Percentiles rank a stretch among this genome's conserved stretches.
phyloP scores from a whole-genome alignment of 2,329 filamentous ascomycete genomes.

The Aspergillus quadrilineatus region DNA sequence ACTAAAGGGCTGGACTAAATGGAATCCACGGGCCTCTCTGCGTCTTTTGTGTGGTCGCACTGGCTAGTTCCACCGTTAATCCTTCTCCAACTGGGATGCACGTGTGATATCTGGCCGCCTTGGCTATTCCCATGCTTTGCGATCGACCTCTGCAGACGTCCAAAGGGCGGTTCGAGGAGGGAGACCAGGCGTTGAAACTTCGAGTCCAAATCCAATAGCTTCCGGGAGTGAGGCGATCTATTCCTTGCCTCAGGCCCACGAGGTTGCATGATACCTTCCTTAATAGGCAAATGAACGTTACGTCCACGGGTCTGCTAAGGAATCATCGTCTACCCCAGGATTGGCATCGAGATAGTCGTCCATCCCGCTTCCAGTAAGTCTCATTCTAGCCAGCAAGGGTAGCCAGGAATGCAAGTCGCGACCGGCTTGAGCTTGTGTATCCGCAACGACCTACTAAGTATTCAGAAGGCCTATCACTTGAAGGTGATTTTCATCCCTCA shows the following conservation, averaged over 20 bases:
- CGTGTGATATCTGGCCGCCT: background rate
- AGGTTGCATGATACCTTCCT: background rate
- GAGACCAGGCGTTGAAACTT: background rate
- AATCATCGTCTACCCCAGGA: background rate
- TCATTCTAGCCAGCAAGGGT: background rate
- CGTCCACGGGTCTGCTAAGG: background rate
- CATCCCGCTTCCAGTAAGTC: background rate
- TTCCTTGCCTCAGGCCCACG: background rate
- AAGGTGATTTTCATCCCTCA: too few species aligned
- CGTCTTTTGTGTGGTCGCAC: background rate
- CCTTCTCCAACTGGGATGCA: background rate
- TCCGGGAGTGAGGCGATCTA: background rate
- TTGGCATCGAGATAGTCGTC: background rate
- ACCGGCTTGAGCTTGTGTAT: background rate
- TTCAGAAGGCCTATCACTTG: background rate
- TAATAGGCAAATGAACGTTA: background rate
- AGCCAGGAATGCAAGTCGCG: background rate
- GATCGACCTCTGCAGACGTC: background rate
- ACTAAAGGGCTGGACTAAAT: constrained; percentile 5
- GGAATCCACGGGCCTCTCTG: constrained; percentile 3
- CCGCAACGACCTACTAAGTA: background rate
- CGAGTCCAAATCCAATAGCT: background rate
- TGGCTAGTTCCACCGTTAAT: background rate
- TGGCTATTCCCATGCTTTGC: background rate
- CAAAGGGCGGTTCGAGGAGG: too few species aligned